A percentile compares a stretch with the other conserved stretches of the same genome.
phyloP scores from a whole-genome alignment of 2,329 filamentous ascomycete species.

The Fonsecaea erecta region DNA sequence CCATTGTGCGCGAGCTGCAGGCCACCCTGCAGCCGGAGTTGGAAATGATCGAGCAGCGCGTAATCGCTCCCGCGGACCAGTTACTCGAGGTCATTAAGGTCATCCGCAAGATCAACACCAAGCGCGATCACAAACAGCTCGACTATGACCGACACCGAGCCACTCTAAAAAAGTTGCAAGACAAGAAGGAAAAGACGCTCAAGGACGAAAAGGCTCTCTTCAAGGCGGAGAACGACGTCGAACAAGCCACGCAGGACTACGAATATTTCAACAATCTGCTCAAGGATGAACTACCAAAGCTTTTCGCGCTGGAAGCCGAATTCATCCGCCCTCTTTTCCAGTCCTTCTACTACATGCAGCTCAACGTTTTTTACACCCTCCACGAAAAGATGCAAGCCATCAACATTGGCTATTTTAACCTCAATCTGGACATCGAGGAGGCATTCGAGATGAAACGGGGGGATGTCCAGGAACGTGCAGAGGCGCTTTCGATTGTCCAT shows the following conservation, averaged over 20 bases:
- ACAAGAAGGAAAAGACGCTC: slow-evolving; percentile 93
- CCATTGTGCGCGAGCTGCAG: slow-evolving; percentile 85
- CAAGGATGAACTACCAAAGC: slow-evolving; percentile 91
- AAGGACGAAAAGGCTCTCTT: slow-evolving; percentile 98
- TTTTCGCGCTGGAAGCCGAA: slow-evolving; percentile 86
- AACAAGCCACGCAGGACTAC: slow-evolving; percentile 91
- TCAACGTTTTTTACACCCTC: slow-evolving; percentile 98
- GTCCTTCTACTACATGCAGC: slow-evolving; percentile 99
- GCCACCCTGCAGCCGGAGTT: slow-evolving; percentile 87
- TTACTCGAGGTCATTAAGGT: slow-evolving; percentile 93
- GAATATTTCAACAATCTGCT: slow-evolving; percentile 98
- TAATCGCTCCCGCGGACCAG: slow-evolving; percentile 92
- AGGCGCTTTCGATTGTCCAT: slow-evolving; percentile 81
- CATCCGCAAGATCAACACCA: slow-evolving; percentile 83
- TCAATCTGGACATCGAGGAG: slow-evolving; percentile 87
- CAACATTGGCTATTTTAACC: slow-evolving; percentile 97
- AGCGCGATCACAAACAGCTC: slow-evolving; percentile 96
- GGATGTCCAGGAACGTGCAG: slow-evolving; percentile 84
- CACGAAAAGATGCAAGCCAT: slow-evolving; percentile 98
- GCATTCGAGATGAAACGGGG: slow-evolving; percentile 88
- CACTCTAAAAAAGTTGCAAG: slow-evolving; percentile 88
- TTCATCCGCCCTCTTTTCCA: slow-evolving; percentile 98
- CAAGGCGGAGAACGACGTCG: slow-evolving; percentile 90
- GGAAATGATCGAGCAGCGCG: slow-evolving; percentile 92
- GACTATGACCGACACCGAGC: slow-evolving; percentile 89